Evolutionary conservation across 805 yeast species (phyloP).

Genomic region (Jamesozyma rosinii): DNA sequence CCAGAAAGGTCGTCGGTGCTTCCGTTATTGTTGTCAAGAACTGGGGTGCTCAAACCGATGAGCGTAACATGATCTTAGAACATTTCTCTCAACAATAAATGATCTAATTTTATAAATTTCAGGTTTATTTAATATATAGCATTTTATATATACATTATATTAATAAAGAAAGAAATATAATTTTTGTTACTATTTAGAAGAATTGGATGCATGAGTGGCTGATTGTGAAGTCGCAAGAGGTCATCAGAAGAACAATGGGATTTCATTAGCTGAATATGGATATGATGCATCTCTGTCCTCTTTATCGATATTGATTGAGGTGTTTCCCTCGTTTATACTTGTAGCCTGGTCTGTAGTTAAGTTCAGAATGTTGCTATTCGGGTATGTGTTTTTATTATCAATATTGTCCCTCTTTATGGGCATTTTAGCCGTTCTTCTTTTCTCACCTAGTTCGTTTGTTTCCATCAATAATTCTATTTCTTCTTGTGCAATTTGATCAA

Average conservation of each 20-base stretch:
- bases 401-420: not conserved
- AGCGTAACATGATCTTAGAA: conserved; percentile 91
- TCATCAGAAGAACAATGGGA: conserved; percentile 14
- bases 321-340: not conserved
- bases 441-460: conserved; percentile 8
- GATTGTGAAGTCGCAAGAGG: not conserved
- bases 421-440: not conserved
- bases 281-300: not conserved
- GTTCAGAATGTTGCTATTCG: not conserved
- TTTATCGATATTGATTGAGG: not conserved
- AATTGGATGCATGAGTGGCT: not conserved
- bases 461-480: conserved; percentile 25
- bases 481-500: conserved; percentile 16
- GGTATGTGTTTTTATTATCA: not conserved
- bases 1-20: conserved; percentile 99
- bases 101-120: conserved; percentile 5
- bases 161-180: conserved; percentile 4
- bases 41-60: conserved; percentile 99
- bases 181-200: not conserved
- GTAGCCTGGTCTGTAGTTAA: not conserved
- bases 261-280: conserved; percentile 7
- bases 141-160: conserved; percentile 4
- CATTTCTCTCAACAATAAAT: conserved; percentile 84
- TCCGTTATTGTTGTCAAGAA: conserved; percentile 98
- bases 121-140: conserved; percentile 3